Base-by-base conservation (phyloP, 2,329 filamentous ascomycete species). In the Neonectria sp. region DNA sequence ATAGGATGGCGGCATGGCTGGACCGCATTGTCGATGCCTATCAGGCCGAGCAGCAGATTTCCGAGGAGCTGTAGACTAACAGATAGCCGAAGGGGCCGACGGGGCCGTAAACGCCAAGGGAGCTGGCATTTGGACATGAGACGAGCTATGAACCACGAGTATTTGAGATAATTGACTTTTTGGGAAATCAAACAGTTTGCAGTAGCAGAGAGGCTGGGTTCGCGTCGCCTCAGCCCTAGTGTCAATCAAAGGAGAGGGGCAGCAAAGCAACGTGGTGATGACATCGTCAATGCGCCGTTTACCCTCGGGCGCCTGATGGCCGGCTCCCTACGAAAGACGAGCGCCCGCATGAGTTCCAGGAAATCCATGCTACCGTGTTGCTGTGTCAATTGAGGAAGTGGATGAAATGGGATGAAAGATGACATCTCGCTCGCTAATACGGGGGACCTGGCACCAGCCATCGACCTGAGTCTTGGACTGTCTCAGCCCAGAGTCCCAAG, bases 1-100 rank as follows among this genome's bases (percentile, higher is more conserved):
- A 89, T 77, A 86, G 92, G 55, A 84, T 94, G 77, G 92, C 89
- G 2, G 86, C 86, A 24, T 93, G 90, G 89, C 80, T 93, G 68
- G 90, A 93, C 75, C 80, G 86, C 72, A 90, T 92, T 73, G 88
- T 83, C 9, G 79, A 83, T n/a, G 76, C 73, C 29, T 80, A 77
- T 69, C 65, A 63, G 66, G 69, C 56, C 67, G 76, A 68, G 35
- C 69, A 75, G 7, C 37, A 68, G 46, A 53, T 67, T 27, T 69
- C 71, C 13, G 72, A 76, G 43, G 80, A 82, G 61, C 64, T 81
- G 55, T 82, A 45, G n/a, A 45, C 40, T 21, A 76, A 73, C 60
- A 37, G 7, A 29, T 27, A 6, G 13, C 21, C 25, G 31, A 29
- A 35, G 45, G 29, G 48, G 13, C 21, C 25, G 31, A 29, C 27